Evolutionary conservation across 2,329 filamentous ascomycete genomes (phyloP).

Genomic region (Lachnellula willkommii): DNA sequence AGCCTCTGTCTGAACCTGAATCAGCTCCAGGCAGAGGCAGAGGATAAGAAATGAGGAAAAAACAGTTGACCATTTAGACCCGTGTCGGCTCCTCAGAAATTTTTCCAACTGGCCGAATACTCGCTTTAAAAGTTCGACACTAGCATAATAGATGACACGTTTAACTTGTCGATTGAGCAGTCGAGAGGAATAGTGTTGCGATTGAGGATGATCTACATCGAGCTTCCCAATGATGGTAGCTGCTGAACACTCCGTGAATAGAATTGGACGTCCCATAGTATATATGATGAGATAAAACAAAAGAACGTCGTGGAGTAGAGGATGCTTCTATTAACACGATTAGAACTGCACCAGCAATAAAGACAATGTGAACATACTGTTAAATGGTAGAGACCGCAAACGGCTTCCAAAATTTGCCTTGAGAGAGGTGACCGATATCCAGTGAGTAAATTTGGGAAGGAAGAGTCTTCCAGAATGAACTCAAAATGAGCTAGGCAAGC

Average conservation of each 20-base stretch:
- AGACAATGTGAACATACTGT: background rate
- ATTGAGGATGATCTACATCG: background rate
- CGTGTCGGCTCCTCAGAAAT: slow-evolving; percentile 8
- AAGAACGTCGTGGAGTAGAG: slow-evolving; percentile 10
- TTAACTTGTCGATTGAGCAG: slow-evolving; percentile 19
- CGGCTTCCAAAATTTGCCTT: background rate
- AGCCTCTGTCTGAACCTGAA: slow-evolving; percentile 10
- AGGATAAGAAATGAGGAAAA: slow-evolving; percentile 15
- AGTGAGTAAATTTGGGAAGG: background rate
- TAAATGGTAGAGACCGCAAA: slow-evolving; percentile 3
- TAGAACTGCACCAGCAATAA: background rate
- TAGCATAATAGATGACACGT: slow-evolving; percentile 7
- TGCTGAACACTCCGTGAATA: slow-evolving; percentile 13
- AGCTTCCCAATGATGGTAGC: slow-evolving; percentile 2
- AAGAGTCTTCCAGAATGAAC: background rate
- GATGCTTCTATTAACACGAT: slow-evolving; percentile 1
- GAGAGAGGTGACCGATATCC: background rate
- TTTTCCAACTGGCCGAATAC: slow-evolving; percentile 15
- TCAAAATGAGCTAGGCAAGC: slow-evolving; percentile 2
- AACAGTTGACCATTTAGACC: slow-evolving; percentile 9
- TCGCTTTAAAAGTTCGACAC: background rate
- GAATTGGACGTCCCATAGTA: slow-evolving; percentile 1
- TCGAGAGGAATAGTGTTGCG: slow-evolving; percentile 12
- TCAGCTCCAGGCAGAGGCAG: slow-evolving; percentile 11
- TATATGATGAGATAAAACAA: slow-evolving; percentile 7